Evolutionary conservation across 2,329 filamentous ascomycete species (phyloP).

Genomic region (Lachnellula cervina): DNA sequence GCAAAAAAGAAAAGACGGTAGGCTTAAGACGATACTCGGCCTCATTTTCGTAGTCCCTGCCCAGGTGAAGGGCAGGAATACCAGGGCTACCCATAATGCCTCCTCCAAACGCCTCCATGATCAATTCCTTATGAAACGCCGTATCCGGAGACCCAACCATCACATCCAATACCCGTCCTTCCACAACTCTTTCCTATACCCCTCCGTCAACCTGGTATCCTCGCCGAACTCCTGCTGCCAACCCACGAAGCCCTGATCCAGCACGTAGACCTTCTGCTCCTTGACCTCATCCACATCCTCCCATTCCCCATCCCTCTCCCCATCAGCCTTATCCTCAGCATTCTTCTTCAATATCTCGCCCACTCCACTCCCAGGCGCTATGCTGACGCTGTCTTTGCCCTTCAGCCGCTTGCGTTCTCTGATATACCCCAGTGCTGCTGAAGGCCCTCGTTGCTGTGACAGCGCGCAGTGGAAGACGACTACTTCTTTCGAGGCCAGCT

Average conservation of each 20-base stretch:
- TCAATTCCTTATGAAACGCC: no score
- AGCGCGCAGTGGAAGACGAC: constrained; percentile 95
- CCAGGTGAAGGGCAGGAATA: no score
- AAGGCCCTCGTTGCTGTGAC: constrained; percentile 84
- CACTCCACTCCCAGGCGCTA: constrained; percentile 17
- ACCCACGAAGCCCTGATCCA: constrained; percentile 77
- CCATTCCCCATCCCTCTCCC: constrained; percentile 30
- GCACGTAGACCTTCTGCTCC: constrained; percentile 70
- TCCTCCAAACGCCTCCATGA: not conserved
- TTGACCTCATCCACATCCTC: constrained; percentile 24
- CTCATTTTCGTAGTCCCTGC: no score
- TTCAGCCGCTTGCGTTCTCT: constrained; percentile 58
- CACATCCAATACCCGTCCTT: constrained; percentile 31
- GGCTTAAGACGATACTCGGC: no score
- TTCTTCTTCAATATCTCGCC: constrained; percentile 28
- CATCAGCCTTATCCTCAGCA: constrained; percentile 19
- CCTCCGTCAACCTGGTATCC: constrained; percentile 77
- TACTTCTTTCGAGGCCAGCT: constrained; percentile 68
- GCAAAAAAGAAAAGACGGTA: no score
- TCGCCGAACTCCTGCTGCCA: constrained; percentile 85
- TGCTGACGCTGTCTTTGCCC: constrained; percentile 13
- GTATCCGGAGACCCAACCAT: not conserved
- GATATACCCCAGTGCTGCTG: constrained; percentile 75
- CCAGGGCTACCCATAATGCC: no score
- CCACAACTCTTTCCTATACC: constrained; percentile 83